Conservation (phyloP, 2,329 filamentous ascomycete species). For the Dothistroma pini region DNA sequence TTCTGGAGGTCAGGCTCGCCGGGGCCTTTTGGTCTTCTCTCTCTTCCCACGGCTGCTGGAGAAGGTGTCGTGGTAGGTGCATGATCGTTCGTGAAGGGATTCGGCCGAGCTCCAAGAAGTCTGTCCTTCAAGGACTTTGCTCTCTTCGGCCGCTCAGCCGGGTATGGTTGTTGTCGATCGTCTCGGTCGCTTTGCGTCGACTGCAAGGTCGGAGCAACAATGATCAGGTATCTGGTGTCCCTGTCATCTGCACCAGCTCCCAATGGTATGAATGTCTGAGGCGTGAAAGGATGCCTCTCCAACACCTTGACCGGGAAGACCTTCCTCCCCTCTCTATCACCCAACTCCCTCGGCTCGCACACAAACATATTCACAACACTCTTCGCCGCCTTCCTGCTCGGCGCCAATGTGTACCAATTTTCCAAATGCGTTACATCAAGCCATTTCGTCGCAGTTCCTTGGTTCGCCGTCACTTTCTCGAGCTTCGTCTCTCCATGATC, state of each 20-base stretch:
- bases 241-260: constrained; percentile 49
- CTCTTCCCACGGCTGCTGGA: constrained; percentile 9
- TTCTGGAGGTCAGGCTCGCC: constrained; percentile 69
- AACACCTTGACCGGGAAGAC: constrained; percentile 67
- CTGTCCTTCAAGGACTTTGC: constrained; percentile 37
- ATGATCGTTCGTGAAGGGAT: constrained; percentile 51
- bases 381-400: constrained; percentile 54
- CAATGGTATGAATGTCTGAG: constrained; percentile 87
- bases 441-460: constrained; percentile 86
- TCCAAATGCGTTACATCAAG: constrained; percentile 69
- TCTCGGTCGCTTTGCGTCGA: constrained; percentile 26
- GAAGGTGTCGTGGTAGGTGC: constrained; percentile 32
- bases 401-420: constrained; percentile 66
- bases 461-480: constrained; percentile 65
- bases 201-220: constrained; percentile 77
- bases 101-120: constrained; percentile 41
- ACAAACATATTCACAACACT: constrained; percentile 86
- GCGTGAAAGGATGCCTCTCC: constrained; percentile 90
- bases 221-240: constrained; percentile 66
- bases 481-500: constrained; percentile 28
- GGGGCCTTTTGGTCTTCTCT: constrained; percentile 37
- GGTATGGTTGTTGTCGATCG: constrained; percentile 21
- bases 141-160: constrained; percentile 38
- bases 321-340: constrained; percentile 31
- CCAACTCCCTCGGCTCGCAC: constrained; percentile 64